phyloP scores from a whole-genome alignment of 768 basidiomycete genomes.

The Multifurca ochricompacta region DNA sequence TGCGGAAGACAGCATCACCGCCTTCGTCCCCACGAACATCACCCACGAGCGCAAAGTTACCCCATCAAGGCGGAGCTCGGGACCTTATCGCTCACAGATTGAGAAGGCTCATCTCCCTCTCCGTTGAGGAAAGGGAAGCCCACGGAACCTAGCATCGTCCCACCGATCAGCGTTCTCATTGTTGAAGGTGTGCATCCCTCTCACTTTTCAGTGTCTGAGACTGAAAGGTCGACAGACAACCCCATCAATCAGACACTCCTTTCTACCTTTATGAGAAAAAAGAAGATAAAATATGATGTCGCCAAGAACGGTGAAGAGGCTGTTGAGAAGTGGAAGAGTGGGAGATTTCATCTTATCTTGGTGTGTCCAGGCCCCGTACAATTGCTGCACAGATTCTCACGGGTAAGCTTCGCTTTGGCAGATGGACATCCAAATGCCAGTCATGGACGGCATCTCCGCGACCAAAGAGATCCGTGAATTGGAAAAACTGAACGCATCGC shows the following conservation, averaged over 20 bases:
- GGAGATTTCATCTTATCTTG: conserved; percentile 91
- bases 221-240: conserved; percentile 56
- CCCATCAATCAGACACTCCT: conserved; percentile 97
- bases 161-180: conserved; percentile 95
- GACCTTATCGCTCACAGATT: conserved; percentile 28
- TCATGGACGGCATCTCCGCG: conserved; percentile 97
- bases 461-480: conserved; percentile 90
- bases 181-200: conserved; percentile 71
- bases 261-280: conserved; percentile 94
- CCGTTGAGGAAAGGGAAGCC: conserved; percentile 43
- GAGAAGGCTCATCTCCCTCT: conserved; percentile 26
- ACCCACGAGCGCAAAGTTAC: conserved; percentile 23
- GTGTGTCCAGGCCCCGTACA: conserved; percentile 40
- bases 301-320: conserved; percentile 96
- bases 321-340: conserved; percentile 89
- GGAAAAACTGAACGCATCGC: conserved; percentile 59
- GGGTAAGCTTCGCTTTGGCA: conserved; percentile 30
- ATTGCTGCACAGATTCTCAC: not conserved
- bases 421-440: conserved; percentile 99
- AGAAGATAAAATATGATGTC: conserved; percentile 89
- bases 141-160: conserved; percentile 69
- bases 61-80: conserved; percentile 27
- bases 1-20: conserved; percentile 30
- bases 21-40: conserved; percentile 30
- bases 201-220: not conserved